Conservation (phyloP, 2,329 filamentous ascomycete species). For the Fusarium sp. region DNA sequence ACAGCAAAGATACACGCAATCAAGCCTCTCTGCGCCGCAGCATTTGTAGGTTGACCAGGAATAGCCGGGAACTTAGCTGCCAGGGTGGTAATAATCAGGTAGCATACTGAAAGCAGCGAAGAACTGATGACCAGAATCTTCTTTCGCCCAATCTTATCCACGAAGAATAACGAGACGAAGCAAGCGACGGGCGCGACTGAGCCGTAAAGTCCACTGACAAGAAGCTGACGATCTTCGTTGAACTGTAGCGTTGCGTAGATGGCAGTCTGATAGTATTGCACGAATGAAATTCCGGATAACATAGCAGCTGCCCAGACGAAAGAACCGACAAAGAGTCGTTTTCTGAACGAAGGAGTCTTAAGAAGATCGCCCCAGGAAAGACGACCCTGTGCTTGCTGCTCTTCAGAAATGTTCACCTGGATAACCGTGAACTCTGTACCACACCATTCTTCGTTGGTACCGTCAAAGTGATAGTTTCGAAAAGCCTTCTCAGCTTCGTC, state of each 20-base stretch:
- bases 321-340: constrained; percentile 52
- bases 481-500: constrained; percentile 52
- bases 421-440: constrained; percentile 49
- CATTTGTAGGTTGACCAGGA: constrained; percentile 52
- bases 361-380: constrained; percentile 51
- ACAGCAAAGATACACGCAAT: constrained; percentile 55
- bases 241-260: constrained; percentile 56
- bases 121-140: constrained; percentile 54
- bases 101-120: constrained; percentile 50
- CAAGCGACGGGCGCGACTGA: constrained; percentile 53
- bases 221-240: constrained; percentile 51
- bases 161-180: constrained; percentile 53
- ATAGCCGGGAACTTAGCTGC: constrained; percentile 52
- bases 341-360: constrained; percentile 50
- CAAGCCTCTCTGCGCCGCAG: constrained; percentile 52
- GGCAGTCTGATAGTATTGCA: constrained; percentile 56
- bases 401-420: constrained; percentile 52
- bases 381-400: constrained; percentile 41
- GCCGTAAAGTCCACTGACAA: constrained; percentile 55
- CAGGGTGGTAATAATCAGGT: constrained; percentile 54
- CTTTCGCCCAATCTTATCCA: constrained; percentile 51
- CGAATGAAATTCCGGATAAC: constrained; percentile 56
- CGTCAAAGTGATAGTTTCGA: constrained; percentile 50
- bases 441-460: constrained; percentile 53
- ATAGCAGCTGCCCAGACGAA: constrained; percentile 57